Evolutionary conservation across 106 monocot species (phyloP), one percentile per base, ranked within the genome.

Genomic region (Cymbidium sinense): DNA sequence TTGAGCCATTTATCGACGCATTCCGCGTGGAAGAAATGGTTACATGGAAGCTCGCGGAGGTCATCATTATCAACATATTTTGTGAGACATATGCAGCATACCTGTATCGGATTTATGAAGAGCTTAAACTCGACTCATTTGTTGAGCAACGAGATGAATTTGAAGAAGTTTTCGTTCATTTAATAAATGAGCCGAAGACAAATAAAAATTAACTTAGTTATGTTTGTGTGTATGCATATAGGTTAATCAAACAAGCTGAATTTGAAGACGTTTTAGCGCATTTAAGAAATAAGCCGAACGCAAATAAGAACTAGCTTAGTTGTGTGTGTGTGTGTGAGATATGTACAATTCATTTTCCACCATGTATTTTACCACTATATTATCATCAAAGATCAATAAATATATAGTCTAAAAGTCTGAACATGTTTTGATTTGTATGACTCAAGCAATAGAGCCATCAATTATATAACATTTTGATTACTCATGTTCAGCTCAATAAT

Each of bases 1-100:
- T 79, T 73, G 34, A 83, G 78, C 83, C 83, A 83, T 78, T 75
- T 73, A 29, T 83, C 83, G 0, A 83, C 83, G n/a, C 83, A 83
- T 67, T 79, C 83, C 75, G 50, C 50, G 64, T 83, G 83, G 75
- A 83, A 83, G 62, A 83, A 78, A 39, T 83, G 83, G 23, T 47
- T 35, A 52, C 83, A 83, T 61, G 78, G 83, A 18, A 83, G 83
- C 51, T 83, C 78, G 19, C 62, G 64, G 23, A 83, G 78, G 8
- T 83, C 78, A 9, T 78, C 83, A 17, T 58, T 30, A 25, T 83
- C 78, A 9, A 20, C 50, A 29, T 74, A 83, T 34, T 75, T 77
- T 27, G 78, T 78, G 11, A 83, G 75, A 75, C 83, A 83, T 43
- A 83, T 83, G 74, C 83, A 83, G n/a, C 83, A 83, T 20, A 65